Evolutionary conservation across 2,329 filamentous ascomycete genomes (phyloP).

Genomic region (Aspergillus brunneoviolaceus): DNA sequence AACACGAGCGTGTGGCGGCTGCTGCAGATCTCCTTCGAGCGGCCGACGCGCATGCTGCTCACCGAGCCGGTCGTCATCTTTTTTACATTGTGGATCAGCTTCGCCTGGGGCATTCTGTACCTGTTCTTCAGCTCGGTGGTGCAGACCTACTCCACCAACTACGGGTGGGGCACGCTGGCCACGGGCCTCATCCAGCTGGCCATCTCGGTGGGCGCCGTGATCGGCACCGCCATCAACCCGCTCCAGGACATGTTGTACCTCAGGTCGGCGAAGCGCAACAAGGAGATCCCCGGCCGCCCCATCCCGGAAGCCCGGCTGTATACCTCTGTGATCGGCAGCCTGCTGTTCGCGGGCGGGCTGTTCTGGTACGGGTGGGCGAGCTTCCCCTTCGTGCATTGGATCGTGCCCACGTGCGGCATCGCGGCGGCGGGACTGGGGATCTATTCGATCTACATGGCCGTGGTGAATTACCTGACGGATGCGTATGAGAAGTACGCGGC

Average conservation of each 20-base stretch:
- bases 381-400: slow-evolving; percentile 31
- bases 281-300: slow-evolving; percentile 37
- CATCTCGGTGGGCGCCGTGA: slow-evolving; percentile 43
- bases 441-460: slow-evolving; percentile 48
- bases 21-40: slow-evolving; percentile 42
- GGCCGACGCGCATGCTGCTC: slow-evolving; percentile 40
- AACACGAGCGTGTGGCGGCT: slow-evolving; percentile 25
- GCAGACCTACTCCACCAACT: slow-evolving; percentile 41
- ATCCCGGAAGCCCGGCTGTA: slow-evolving; percentile 48
- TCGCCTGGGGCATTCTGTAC: slow-evolving; percentile 47
- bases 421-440: slow-evolving; percentile 44
- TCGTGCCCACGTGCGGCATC: slow-evolving; percentile 33
- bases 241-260: slow-evolving; percentile 37
- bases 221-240: slow-evolving; percentile 43
- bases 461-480: slow-evolving; percentile 51
- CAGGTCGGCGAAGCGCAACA: slow-evolving; percentile 27
- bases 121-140: slow-evolving; percentile 44
- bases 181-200: slow-evolving; percentile 44
- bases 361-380: slow-evolving; percentile 41
- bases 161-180: slow-evolving; percentile 35
- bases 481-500: slow-evolving; percentile 51
- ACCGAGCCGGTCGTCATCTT: slow-evolving; percentile 46
- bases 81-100: slow-evolving; percentile 47
- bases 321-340: slow-evolving; percentile 42
- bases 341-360: slow-evolving; percentile 35